Evolutionary conservation across 805 yeast genomes (phyloP), one percentile per base, ranked within the genome.

Genomic region (Barnettozyma wickerhamii): DNA sequence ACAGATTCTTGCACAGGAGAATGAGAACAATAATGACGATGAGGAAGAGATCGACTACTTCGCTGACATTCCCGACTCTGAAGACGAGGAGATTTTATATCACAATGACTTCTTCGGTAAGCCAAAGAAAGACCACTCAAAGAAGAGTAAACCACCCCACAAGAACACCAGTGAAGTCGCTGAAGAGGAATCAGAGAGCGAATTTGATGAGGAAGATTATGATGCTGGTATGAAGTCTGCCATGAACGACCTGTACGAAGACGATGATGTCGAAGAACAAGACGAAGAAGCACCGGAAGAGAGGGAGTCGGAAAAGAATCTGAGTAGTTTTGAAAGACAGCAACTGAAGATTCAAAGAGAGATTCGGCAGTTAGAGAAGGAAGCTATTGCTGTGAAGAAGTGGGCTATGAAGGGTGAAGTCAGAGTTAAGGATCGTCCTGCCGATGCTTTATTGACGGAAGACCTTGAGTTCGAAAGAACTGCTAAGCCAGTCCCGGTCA

Each of bases 381-480:
- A 90, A 59, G 81, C 93, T 14, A 80, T 91, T 23, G 93, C 90
- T 4, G 91, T 84, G 43, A 91, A 93, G 66, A 80, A 79, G 54
- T 91, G 99, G 99, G 79, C 95, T 7, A 73, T 91, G 77, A 84
- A 81, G 53, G 99, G 99, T 64, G 99, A 93, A 64, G 89, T 87
- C 2, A 74, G 75, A 43, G 85, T 89, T 2, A 78, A 74, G 47
- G 84, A 82, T 50, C 74, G 99, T 58, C 95, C 95, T 7, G 69
- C 71, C 33, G 96, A 93, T 65, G 82, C 97, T 2, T 68, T 93
- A 30, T 62, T 93, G 42, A 82, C 81, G 32, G 95, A 85, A 53
- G 88, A 75, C 31, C 66, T 91, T 40, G 95, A 89, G 50, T 93
- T 91, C 56, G 99, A 91, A 53, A 76, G 98, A 55, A 86, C 89